Conservation (phyloP, 345 rosid species). For the Aegle marmelos region DNA sequence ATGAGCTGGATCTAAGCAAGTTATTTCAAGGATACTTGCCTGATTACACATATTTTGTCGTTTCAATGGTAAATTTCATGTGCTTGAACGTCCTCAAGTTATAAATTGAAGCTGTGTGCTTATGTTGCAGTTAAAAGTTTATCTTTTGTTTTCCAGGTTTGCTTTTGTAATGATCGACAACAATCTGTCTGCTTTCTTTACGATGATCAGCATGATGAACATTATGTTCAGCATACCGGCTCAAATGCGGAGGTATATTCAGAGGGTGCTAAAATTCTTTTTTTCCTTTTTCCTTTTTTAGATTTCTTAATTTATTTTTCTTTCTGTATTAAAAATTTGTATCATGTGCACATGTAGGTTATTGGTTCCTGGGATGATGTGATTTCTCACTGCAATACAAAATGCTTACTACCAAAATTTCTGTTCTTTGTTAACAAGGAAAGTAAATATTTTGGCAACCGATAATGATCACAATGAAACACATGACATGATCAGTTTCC, state of each 20-base stretch:
- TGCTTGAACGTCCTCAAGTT: neutral
- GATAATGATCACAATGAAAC: neutral
- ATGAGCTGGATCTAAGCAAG: neutral
- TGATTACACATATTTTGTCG: neutral
- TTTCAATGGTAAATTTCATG: neutral
- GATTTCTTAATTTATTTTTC: neutral
- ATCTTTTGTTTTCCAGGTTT: neutral
- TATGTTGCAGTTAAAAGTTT: neutral
- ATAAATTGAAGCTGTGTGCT: neutral
- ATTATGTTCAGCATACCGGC: neutral
- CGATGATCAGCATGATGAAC: neutral
- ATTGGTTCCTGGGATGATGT: constrained; percentile 3
- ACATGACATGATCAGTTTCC: neutral
- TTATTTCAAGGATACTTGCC: neutral
- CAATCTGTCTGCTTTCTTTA: neutral
- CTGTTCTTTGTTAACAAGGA: neutral
- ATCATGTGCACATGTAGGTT: neutral
- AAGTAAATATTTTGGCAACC: neutral
- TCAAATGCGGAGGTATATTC: neutral
- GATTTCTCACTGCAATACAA: neutral
- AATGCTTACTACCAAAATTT: neutral
- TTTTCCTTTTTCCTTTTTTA: neutral
- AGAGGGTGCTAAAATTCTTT: no score
- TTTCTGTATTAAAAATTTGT: neutral
- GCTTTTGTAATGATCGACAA: neutral